These are phyloP conservation scores for Fusarium abutilonis DNA, from an alignment of 2,329 filamentous ascomycete species.

Conservation along the genomic window DNA sequence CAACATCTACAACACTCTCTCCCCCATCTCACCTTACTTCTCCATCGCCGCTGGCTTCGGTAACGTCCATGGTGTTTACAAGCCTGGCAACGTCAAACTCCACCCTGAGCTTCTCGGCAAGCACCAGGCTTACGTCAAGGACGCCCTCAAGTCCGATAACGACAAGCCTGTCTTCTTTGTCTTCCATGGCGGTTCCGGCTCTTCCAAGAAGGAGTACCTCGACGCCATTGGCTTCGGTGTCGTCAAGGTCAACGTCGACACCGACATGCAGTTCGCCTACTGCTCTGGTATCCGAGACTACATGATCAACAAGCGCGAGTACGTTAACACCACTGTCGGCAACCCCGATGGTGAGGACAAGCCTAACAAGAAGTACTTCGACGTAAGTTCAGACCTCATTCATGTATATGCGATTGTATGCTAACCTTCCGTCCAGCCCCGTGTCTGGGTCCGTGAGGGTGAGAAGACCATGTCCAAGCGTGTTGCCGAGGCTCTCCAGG, in stretches of 20 bases:
- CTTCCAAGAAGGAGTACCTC: slow-evolving; percentile 87
- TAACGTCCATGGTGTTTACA: slow-evolving; percentile 99
- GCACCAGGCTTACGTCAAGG: slow-evolving; percentile 92
- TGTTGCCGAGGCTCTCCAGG: slow-evolving; percentile 81
- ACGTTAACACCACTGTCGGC: slow-evolving; percentile 85
- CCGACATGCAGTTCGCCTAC: slow-evolving; percentile 97
- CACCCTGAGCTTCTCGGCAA: slow-evolving; percentile 95
- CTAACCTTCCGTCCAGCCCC: slow-evolving; percentile 64
- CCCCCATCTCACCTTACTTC: slow-evolving; percentile 92
- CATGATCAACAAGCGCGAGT: slow-evolving; percentile 93
- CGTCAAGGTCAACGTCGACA: slow-evolving; percentile 99
- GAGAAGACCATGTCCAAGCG: slow-evolving; percentile 95
- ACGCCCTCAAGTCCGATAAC: slow-evolving; percentile 75
- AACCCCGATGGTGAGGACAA: slow-evolving; percentile 97
- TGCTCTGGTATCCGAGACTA: slow-evolving; percentile 93
- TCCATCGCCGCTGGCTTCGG: slow-evolving; percentile 98
- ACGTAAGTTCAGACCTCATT: slow-evolving; percentile 53
- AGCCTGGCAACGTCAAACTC: slow-evolving; percentile 96
- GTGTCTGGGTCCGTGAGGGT: slow-evolving; percentile 95
- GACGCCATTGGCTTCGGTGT: slow-evolving; percentile 93
- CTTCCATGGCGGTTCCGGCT: slow-evolving; percentile 98
- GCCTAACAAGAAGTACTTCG: slow-evolving; percentile 98
- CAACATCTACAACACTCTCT: slow-evolving; percentile 87
- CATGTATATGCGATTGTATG: not conserved
- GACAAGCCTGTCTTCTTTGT: slow-evolving; percentile 98